Percentiles rank a stretch among this genome's conserved stretches.
phyloP scores from a whole-genome alignment of 192 early-diverging fungal species.

The Linnemannia hyalina region DNA sequence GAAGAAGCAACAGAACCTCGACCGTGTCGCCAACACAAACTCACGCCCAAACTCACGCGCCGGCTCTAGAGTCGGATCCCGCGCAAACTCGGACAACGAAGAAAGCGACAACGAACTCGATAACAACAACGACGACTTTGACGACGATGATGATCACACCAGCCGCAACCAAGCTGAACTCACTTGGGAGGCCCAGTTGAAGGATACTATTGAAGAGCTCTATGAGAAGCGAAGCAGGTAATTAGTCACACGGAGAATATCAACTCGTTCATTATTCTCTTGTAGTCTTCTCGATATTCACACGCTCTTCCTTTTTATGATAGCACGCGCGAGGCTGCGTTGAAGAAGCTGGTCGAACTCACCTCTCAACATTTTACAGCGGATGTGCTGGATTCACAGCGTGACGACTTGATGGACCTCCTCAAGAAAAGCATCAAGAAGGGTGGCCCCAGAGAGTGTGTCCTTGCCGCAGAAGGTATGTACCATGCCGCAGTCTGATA shows the following conservation, averaged over 20 bases:
- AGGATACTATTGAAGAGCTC: slow-evolving; percentile 65
- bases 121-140: slow-evolving; percentile 23
- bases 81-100: slow-evolving; percentile 50
- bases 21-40: slow-evolving; percentile 30
- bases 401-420: slow-evolving; percentile 67
- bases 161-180: slow-evolving; percentile 13
- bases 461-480: slow-evolving; percentile 57
- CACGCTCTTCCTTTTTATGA: not conserved
- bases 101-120: slow-evolving; percentile 31
- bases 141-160: slow-evolving; percentile 29
- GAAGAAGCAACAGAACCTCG: slow-evolving; percentile 48
- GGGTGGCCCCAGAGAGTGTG: slow-evolving; percentile 54
- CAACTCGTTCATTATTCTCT: not conserved
- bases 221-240: slow-evolving; percentile 68
- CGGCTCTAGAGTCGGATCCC: slow-evolving; percentile 31
- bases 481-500: not conserved
- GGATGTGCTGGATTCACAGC: slow-evolving; percentile 62
- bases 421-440: slow-evolving; percentile 68
- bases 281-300: not conserved
- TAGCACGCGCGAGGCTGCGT: slow-evolving; percentile 70
- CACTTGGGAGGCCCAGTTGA: slow-evolving; percentile 61
- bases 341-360: slow-evolving; percentile 60
- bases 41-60: slow-evolving; percentile 35
- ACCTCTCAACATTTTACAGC: slow-evolving; percentile 69
- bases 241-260: not conserved